Evolutionary conservation across 768 basidiomycete species (phyloP).

Genomic region (Leccinellum luteum): DNA sequence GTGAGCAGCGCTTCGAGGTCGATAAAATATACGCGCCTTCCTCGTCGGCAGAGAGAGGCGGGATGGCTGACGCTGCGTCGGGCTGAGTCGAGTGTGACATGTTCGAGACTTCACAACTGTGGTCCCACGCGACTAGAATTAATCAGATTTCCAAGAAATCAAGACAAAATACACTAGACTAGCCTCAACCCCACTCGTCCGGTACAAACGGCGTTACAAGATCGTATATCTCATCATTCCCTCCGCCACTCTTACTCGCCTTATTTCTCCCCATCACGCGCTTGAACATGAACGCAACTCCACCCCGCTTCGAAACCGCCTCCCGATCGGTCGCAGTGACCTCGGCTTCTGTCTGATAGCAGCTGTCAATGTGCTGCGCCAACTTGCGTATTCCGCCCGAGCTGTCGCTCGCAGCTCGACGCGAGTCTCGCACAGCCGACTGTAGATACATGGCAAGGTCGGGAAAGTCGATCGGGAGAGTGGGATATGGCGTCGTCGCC

Average conservation of each 20-base stretch:
- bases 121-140: not conserved
- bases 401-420: conserved; percentile 56
- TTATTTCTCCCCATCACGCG: conserved; percentile 56
- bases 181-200: conserved; percentile 64
- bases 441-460: conserved; percentile 75
- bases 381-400: conserved; percentile 62
- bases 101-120: not conserved
- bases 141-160: not conserved
- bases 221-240: conserved; percentile 79
- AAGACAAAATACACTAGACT: not conserved
- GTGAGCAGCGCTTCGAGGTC: conserved; percentile 12
- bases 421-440: conserved; percentile 65
- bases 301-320: conserved; percentile 38
- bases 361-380: conserved; percentile 64
- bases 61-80: conserved; percentile 29
- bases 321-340: conserved; percentile 31
- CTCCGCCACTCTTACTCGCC: conserved; percentile 45
- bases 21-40: conserved; percentile 44
- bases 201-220: conserved; percentile 80
- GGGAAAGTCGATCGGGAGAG: conserved; percentile 72
- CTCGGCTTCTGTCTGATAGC: conserved; percentile 53
- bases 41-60: conserved; percentile 56
- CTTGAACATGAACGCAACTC: conserved; percentile 55
- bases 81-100: conserved; percentile 3
- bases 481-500: conserved; percentile 57